Conservation (phyloP, 306 rosid genomes). For the Begonia loranthoides region DNA sequence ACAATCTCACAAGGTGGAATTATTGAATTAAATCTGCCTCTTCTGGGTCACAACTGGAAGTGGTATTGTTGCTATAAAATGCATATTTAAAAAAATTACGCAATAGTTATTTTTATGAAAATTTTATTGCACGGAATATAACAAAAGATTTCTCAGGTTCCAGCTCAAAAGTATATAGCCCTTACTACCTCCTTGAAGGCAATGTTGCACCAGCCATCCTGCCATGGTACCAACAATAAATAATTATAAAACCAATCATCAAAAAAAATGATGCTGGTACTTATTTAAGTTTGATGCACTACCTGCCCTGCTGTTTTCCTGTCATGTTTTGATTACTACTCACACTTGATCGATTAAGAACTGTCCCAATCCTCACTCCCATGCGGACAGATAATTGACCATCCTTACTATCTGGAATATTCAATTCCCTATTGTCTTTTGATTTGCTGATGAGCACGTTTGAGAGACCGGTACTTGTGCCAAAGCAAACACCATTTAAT, state of each 20-base stretch:
- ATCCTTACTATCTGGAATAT: conserved; percentile 36
- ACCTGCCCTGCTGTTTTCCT: conserved; percentile 65
- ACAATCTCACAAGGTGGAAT: too few species aligned
- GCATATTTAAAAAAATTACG: too few species aligned
- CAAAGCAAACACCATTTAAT: conserved; percentile 42
- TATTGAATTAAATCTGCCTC: too few species aligned
- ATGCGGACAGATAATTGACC: conserved; percentile 39
- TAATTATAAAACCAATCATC: conserved; percentile 1
- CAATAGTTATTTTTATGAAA: too few species aligned
- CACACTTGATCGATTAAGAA: not conserved
- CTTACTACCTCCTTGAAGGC: conserved; percentile 58
- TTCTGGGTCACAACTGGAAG: too few species aligned
- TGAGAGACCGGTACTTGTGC: conserved; percentile 41
- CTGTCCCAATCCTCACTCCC: conserved; percentile 41
- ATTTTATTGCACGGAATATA: not conserved
- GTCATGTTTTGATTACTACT: conserved; percentile 30
- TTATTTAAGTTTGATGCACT: not conserved
- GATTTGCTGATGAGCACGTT: conserved; percentile 62
- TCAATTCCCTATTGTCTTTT: conserved; percentile 43
- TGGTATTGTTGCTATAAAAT: too few species aligned
- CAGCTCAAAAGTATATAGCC: conserved; percentile 2
- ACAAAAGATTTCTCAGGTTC: not conserved
- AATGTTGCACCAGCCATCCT: conserved; percentile 39
- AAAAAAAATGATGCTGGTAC: not conserved
- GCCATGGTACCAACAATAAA: conserved; percentile 15